Percentiles rank a stretch among this genome's conserved stretches.
phyloP scores from a whole-genome alignment of 2,329 filamentous ascomycete species.

The Akanthomyces dipterigenus region DNA sequence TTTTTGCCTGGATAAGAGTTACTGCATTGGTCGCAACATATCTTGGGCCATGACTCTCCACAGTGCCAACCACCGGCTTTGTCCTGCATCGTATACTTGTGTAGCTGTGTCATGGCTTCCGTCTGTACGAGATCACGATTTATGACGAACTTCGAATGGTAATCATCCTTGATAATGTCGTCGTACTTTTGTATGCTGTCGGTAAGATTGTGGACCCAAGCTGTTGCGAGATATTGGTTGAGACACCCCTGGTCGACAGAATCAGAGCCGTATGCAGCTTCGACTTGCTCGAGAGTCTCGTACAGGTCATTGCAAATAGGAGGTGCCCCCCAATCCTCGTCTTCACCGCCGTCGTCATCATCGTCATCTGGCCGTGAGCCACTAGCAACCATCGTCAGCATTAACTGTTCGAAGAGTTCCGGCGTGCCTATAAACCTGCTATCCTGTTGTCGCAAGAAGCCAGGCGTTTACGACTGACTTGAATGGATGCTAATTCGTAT shows the following conservation, averaged over 20 bases:
- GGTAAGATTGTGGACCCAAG: background rate
- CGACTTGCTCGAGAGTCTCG: background rate
- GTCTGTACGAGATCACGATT: background rate
- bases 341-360: background rate
- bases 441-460: constrained; percentile 10
- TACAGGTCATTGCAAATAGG: background rate
- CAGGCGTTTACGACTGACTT: constrained; percentile 13
- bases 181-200: background rate
- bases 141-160: background rate
- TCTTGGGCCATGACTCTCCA: background rate
- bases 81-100: constrained; percentile 6
- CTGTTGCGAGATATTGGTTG: background rate
- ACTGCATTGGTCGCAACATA: background rate
- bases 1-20: background rate
- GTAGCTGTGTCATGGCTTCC: background rate
- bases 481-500: constrained; percentile 12
- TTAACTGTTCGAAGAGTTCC: background rate
- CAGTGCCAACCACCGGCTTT: background rate
- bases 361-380: background rate
- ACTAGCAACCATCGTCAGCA: background rate
- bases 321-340: background rate
- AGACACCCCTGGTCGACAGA: background rate
- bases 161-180: background rate
- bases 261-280: background rate
- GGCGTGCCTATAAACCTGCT: background rate